Evolutionary conservation across 441 rosid species (phyloP).

Genomic region (Populus hybrid): DNA sequence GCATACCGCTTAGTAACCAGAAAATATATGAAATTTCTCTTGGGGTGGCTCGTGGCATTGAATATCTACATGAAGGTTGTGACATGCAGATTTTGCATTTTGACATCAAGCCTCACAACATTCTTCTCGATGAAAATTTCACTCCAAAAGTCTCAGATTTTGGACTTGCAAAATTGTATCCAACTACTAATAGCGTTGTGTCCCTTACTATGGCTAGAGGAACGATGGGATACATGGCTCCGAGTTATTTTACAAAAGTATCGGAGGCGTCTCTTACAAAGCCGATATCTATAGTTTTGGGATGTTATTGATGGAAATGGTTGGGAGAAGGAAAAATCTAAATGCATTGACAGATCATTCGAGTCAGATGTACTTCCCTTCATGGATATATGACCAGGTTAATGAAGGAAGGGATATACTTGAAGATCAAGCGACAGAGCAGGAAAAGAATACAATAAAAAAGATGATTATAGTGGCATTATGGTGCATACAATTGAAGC

Average conservation of each 20-base stretch:
- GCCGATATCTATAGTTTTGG: constrained; percentile 11
- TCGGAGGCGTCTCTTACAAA: constrained; percentile 3
- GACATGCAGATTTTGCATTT: constrained; percentile 7
- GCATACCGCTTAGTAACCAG: neutral
- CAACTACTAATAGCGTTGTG: neutral
- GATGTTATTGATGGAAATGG: constrained; percentile 8
- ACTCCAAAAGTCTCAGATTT: neutral
- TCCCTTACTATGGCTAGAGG: constrained; percentile 5
- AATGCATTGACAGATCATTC: neutral
- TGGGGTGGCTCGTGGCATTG: constrained; percentile 15
- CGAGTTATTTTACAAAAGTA: neutral
- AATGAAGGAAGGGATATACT: neutral
- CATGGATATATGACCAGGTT: neutral
- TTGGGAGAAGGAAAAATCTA: neutral
- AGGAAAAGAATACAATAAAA: no score
- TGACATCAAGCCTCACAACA: constrained; percentile 10
- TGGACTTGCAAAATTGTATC: no score
- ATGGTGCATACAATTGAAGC: no score
- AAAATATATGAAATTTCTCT: constrained; percentile 1
- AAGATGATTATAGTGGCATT: no score
- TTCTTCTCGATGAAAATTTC: constrained; percentile 1
- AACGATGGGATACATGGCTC: constrained; percentile 10
- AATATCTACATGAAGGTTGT: constrained; percentile 1
- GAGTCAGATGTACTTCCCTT: neutral
- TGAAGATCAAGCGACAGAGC: neutral